These are phyloP conservation scores for Coemansia sp. DNA, from an alignment of 192 early-diverging fungal genomes.

Conservation along the genomic window DNA sequence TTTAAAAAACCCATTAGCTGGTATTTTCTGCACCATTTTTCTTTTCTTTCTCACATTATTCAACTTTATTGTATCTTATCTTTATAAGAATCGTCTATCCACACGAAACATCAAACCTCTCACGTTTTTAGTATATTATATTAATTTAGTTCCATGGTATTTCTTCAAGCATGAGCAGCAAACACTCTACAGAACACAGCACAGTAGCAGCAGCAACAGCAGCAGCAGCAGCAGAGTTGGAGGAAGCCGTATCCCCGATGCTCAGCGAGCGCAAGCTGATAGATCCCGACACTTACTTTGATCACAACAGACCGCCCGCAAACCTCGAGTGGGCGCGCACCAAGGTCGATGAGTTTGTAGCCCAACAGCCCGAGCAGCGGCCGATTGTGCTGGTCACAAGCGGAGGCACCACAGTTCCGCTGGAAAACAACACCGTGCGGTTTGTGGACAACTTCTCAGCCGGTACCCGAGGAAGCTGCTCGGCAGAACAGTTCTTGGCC, in stretches of 20 bases:
- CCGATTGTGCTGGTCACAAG: conserved; percentile 88
- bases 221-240: neutral
- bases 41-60: too few relatives aligned
- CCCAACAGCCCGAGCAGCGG: conserved; percentile 54
- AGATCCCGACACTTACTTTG: conserved; percentile 78
- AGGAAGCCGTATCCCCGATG: neutral
- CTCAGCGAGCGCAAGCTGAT: conserved; percentile 35
- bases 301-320: conserved; percentile 64
- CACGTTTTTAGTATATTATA: too few relatives aligned
- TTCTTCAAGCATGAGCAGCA: neutral
- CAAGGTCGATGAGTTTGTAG: conserved; percentile 62
- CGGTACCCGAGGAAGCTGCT: conserved; percentile 91
- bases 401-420: conserved; percentile 94
- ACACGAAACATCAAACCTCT: too few relatives aligned
- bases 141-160: too few relatives aligned
- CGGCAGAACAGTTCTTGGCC: conserved; percentile 91
- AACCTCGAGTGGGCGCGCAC: conserved; percentile 61
- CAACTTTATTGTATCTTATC: too few relatives aligned
- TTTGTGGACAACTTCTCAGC: conserved; percentile 99
- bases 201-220: neutral
- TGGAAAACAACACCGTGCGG: conserved; percentile 94
- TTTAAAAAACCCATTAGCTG: too few relatives aligned
- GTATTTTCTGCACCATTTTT: too few relatives aligned
- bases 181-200: neutral
- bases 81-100: too few relatives aligned